Conservation (phyloP, 2,329 filamentous ascomycete species). For the Dactylellina leptospora region DNA sequence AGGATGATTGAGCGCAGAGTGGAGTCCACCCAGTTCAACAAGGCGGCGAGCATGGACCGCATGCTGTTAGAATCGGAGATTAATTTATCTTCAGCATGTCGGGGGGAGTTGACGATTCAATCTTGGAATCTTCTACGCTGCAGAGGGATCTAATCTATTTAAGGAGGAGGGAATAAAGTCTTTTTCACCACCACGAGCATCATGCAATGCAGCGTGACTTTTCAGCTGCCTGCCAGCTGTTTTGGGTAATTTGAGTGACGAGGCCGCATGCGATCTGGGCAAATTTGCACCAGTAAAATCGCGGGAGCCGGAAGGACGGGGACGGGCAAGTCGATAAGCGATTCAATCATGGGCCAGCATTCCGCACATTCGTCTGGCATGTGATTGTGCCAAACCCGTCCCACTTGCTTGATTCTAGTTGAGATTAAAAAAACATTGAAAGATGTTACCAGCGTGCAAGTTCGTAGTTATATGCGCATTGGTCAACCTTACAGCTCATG, state of each 20-base stretch:
- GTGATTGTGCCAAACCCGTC: constrained; percentile 1
- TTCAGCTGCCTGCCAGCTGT: too few relatives aligned
- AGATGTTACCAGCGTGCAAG: too few relatives aligned
- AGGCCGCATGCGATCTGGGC: constrained; percentile 28
- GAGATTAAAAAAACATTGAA: too few relatives aligned
- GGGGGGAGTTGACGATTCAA: too few relatives aligned
- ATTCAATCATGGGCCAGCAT: constrained; percentile 30
- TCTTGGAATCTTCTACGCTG: too few relatives aligned
- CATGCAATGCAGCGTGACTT: constrained; percentile 48
- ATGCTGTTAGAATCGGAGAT: too few relatives aligned
- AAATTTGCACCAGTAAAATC: constrained; percentile 24
- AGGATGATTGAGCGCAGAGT: constrained; percentile 21
- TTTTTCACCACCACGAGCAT: too few relatives aligned
- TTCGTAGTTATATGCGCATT: too few relatives aligned
- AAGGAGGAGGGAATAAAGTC: too few relatives aligned
- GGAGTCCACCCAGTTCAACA: constrained; percentile 21
- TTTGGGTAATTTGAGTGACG: background rate
- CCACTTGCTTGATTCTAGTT: background rate
- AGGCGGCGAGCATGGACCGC: constrained; percentile 14
- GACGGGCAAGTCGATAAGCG: constrained; percentile 37
- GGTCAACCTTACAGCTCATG: too few relatives aligned
- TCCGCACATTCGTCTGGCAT: constrained; percentile 19
- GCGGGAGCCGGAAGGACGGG: constrained; percentile 6
- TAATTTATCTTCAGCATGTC: too few relatives aligned
- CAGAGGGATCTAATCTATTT: too few relatives aligned